A percentile compares a stretch with the other conserved stretches of the same genome.
phyloP scores from a whole-genome alignment of 1,284 basidiomycete species.

The Naganishia albida region DNA sequence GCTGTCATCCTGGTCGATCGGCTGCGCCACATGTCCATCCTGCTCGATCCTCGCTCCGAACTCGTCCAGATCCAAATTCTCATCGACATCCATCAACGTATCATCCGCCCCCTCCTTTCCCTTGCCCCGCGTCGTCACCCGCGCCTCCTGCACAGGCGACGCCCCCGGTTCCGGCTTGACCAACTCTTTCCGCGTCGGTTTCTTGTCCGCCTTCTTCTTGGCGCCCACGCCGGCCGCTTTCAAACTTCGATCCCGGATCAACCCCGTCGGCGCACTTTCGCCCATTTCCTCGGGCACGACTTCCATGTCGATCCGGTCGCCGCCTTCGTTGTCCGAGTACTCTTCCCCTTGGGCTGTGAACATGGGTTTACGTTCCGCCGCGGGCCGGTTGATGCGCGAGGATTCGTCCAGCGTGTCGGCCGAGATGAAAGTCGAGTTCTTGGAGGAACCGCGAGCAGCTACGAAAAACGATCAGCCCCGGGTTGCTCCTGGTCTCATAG shows the following conservation, averaged over 20 bases:
- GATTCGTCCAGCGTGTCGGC: constrained; percentile 15
- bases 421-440: constrained; percentile 14
- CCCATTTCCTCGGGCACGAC: constrained; percentile 34
- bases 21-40: constrained; percentile 65
- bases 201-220: constrained; percentile 29
- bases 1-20: constrained; percentile 76
- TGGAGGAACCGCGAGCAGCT: constrained; percentile 7
- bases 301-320: constrained; percentile 34
- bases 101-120: constrained; percentile 42
- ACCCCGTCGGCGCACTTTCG: constrained; percentile 34
- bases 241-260: constrained; percentile 33
- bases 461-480: not conserved
- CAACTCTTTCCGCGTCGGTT: constrained; percentile 43
- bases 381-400: constrained; percentile 16
- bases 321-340: constrained; percentile 33
- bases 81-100: constrained; percentile 48
- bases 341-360: constrained; percentile 34
- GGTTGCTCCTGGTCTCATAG: too few species aligned
- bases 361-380: constrained; percentile 31
- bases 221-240: constrained; percentile 12
- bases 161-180: constrained; percentile 25
- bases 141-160: constrained; percentile 40
- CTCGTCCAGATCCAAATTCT: constrained; percentile 46
- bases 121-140: constrained; percentile 30
- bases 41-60: constrained; percentile 46